Base-by-base conservation (phyloP, 2,329 filamentous ascomycete species). In the Boeremia exigua region DNA sequence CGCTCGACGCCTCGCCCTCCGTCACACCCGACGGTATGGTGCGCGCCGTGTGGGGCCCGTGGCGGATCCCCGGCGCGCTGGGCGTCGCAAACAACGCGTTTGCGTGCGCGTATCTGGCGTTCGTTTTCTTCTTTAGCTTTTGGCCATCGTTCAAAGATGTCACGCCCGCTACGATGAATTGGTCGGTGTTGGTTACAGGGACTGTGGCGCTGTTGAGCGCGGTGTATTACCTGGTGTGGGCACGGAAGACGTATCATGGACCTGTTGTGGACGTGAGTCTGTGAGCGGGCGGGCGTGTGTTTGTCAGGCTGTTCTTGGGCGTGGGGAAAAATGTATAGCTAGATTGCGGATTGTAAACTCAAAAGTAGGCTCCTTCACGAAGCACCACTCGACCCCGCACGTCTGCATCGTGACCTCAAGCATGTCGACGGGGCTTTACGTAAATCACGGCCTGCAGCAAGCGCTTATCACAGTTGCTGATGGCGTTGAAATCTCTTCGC, bases 101-200 rank as follows among this genome's bases (percentile, higher is more conserved):
- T 11, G 59, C 67, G 0, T 67, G 69, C 28, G 27, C 38, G 0
- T 73, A 67, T 45, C 55, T 69, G 6, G 11, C 42, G 1, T 65
- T 72, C 25, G 55, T 72, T 3, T 60, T 70, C 9, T 71, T 73
- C 56, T 71, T 71, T 36, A 65, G 61, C 47, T 70, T 70, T 30
- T 72, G 64, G 67, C 69, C 65, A 1, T 49, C n/a, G 3, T 60
- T 56, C 8, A 52, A 58, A 2, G 36, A 58, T 0, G 66, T 68
- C 1, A 63, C 54, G 19, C 56, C 61, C 3, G 51, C 58, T 25
- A 65, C 44, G 8, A 70, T 71, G 66, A 74, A 74, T 25, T 74
- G 67, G 65, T 62, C 65, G 0, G 51, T 69, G 2, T 15, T 72
- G 9, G 68, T 69, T 0, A 68, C 61, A 0, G 62, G 63, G 0